These are phyloP conservation scores for Dactylonectria macrodidyma DNA, from an alignment of 2,329 filamentous ascomycete genomes.

Conservation along the genomic window DNA sequence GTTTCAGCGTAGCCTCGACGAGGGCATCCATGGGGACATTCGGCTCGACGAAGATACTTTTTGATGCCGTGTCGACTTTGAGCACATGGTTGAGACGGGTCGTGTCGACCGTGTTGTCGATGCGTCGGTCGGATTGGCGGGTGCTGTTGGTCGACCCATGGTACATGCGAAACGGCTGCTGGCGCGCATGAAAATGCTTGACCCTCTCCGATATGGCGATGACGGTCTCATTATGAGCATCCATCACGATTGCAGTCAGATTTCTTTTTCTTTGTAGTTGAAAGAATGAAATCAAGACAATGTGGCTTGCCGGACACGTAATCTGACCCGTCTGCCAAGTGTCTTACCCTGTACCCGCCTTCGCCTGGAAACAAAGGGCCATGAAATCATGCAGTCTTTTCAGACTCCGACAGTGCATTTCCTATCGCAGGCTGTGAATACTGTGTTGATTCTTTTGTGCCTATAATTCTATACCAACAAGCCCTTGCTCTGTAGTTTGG, in stretches of 20 bases:
- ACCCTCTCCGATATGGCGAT: slow-evolving; percentile 59
- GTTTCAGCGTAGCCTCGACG: slow-evolving; percentile 69
- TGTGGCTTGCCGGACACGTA: slow-evolving; percentile 43
- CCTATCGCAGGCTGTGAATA: too few species aligned
- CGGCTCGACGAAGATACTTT: slow-evolving; percentile 77
- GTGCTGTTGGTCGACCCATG: slow-evolving; percentile 86
- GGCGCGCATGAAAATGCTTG: slow-evolving; percentile 58
- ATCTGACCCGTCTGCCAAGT: slow-evolving; percentile 30
- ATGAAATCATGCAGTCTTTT: slow-evolving; percentile 22
- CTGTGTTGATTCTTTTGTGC: not conserved
- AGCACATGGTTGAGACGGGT: slow-evolving; percentile 75
- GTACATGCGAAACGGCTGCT: slow-evolving; percentile 78
- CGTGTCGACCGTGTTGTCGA: slow-evolving; percentile 76
- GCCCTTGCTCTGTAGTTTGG: not conserved
- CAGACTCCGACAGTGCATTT: not conserved
- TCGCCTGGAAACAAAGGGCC: not conserved
- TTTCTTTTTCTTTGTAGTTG: not conserved
- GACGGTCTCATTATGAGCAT: slow-evolving; percentile 63
- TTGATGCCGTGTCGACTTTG: slow-evolving; percentile 65
- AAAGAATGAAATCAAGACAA: slow-evolving; percentile 15
- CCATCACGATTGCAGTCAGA: slow-evolving; percentile 48
- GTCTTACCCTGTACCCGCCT: not conserved
- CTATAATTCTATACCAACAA: not conserved
- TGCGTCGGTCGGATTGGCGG: slow-evolving; percentile 66
- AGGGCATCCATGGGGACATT: slow-evolving; percentile 79